These are phyloP conservation scores for Aspergillus brasiliensis DNA, from an alignment of 2,329 filamentous ascomycete genomes.

Conservation along the genomic window DNA sequence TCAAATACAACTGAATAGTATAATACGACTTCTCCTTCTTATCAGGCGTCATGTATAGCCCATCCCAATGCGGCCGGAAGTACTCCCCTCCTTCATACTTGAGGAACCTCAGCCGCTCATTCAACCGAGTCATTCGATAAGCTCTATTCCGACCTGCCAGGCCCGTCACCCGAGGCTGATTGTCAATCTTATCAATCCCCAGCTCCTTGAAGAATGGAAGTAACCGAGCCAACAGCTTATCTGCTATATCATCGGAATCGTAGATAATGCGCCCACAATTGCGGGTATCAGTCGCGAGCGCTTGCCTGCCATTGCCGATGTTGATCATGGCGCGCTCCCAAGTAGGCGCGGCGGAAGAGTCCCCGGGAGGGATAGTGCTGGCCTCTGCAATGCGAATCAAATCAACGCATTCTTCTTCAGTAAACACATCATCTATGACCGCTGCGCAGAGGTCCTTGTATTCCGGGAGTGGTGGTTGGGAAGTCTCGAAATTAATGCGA, in stretches of 20 bases:
- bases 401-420: conserved; percentile 62
- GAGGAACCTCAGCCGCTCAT: conserved; percentile 74
- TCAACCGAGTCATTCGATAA: conserved; percentile 53
- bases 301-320: conserved; percentile 63
- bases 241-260: conserved; percentile 62
- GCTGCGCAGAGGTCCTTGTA: conserved; percentile 61
- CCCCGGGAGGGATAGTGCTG: conserved; percentile 30
- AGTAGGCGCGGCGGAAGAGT: conserved; percentile 25
- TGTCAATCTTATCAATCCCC: conserved; percentile 42
- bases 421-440: conserved; percentile 66
- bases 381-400: conserved; percentile 57
- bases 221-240: conserved; percentile 64
- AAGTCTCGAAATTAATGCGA: conserved; percentile 58
- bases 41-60: conserved; percentile 61
- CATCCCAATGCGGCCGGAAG: conserved; percentile 73
- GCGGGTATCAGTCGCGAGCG: conserved; percentile 59
- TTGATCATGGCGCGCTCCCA: conserved; percentile 74
- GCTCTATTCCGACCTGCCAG: conserved; percentile 44
- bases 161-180: conserved; percentile 48
- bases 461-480: conserved; percentile 49
- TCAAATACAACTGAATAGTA: conserved; percentile 61
- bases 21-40: conserved; percentile 54
- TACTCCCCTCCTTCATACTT: conserved; percentile 72
- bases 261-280: conserved; percentile 78
- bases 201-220: conserved; percentile 53